Conservation (phyloP, 2,329 filamentous ascomycete species). For the Arthrobotrys sphaeroides region DNA sequence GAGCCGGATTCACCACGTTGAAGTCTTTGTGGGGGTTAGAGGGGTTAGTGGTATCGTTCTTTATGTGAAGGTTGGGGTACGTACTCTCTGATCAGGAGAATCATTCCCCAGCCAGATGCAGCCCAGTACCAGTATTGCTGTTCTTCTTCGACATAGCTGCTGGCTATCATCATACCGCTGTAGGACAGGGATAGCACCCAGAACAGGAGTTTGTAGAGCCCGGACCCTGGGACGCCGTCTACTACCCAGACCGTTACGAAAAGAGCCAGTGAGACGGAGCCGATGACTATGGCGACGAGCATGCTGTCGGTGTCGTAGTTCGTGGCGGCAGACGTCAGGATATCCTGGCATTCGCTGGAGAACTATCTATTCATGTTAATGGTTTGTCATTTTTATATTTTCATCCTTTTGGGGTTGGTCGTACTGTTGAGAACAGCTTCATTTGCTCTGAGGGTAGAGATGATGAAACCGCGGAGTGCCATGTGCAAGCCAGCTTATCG, state of each 20-base stretch:
- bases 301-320: slow-evolving; percentile 82
- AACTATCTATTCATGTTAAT: slow-evolving; percentile 65
- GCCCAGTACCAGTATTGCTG: slow-evolving; percentile 99
- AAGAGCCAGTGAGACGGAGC: slow-evolving; percentile 59
- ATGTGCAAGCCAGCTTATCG: slow-evolving; percentile 74
- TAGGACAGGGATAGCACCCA: slow-evolving; percentile 68
- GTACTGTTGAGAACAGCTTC: slow-evolving; percentile 32
- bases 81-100: slow-evolving; percentile 66
- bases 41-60: background rate
- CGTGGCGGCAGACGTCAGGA: slow-evolving; percentile 89
- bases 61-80: background rate
- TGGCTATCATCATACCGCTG: slow-evolving; percentile 93
- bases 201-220: slow-evolving; percentile 44
- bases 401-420: background rate
- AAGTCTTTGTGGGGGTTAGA: slow-evolving; percentile 54
- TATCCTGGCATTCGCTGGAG: slow-evolving; percentile 75
- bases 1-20: slow-evolving; percentile 41
- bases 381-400: background rate
- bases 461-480: slow-evolving; percentile 63
- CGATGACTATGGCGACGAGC: slow-evolving; percentile 63
- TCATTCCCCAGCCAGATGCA: slow-evolving; percentile 74
- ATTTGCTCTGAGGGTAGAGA: slow-evolving; percentile 21
- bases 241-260: slow-evolving; percentile 35
- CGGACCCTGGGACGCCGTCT: slow-evolving; percentile 16
- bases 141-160: slow-evolving; percentile 97